Evolutionary conservation across 352 stramenopile species (phyloP).

Genomic region (Globisporangium abappressorium): DNA sequence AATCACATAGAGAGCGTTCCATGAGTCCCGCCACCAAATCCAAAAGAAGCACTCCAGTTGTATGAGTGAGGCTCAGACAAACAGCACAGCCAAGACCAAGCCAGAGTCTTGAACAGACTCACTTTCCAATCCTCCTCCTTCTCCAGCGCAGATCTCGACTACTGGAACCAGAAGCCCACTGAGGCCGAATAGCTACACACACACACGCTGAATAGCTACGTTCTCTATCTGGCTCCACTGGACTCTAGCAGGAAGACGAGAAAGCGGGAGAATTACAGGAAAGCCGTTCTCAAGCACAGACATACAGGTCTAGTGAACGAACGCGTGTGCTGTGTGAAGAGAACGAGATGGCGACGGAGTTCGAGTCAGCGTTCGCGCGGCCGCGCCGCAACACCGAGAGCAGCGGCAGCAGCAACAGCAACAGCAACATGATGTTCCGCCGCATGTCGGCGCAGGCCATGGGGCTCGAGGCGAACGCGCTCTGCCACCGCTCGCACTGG

Average conservation of each 20-base stretch:
- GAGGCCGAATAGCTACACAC: not conserved
- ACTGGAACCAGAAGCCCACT: not conserved
- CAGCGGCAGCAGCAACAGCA: not conserved
- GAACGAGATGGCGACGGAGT: not conserved
- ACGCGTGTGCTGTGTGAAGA: not conserved
- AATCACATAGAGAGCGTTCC: not conserved
- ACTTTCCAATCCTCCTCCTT: constrained; percentile 7
- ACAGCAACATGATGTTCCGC: constrained; percentile 34
- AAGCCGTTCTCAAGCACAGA: constrained; percentile 2
- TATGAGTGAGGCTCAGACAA: not conserved
- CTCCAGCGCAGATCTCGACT: not conserved
- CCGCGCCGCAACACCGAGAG: constrained; percentile 10
- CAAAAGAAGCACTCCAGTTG: not conserved
- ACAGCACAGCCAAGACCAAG: not conserved
- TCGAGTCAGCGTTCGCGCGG: not conserved
- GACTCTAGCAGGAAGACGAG: not conserved
- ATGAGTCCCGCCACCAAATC: not conserved
- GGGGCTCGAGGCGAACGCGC: constrained; percentile 59
- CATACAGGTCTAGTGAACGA: not conserved
- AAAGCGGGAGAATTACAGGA: not conserved
- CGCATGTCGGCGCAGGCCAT: constrained; percentile 63
- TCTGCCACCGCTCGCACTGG: constrained; percentile 75
- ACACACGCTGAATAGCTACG: not conserved
- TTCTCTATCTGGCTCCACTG: not conserved
- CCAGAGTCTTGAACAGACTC: not conserved